Base-by-base conservation (phyloP, 257 asterid genomes). In the Solanum rostratum region DNA sequence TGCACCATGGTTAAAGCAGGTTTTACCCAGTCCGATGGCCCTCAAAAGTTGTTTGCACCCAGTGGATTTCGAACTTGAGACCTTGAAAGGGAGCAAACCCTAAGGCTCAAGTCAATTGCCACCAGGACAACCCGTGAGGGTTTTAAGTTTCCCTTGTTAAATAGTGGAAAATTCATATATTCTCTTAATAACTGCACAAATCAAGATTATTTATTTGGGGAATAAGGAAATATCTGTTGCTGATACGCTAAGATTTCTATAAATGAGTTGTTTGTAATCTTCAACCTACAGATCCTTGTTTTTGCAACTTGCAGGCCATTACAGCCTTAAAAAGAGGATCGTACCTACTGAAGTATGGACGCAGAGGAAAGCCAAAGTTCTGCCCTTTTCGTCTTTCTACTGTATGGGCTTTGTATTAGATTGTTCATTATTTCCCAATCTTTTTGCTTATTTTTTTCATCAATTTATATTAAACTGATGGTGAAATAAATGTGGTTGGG, bases 291-390 rank as follows among this genome's bases (percentile, higher is more conserved):
- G 18, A 41, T 73, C 62, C 65, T 84, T 85, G 85, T 19, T 79
- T 41, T 82, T 74, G 46, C 71, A n/a, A 74, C 41, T 29, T 86
- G 66, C 92, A 93, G 97, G 95, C 95, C 79, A 92, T 91, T 59
- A 91, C 88, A 87, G 91, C 91, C 85, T 83, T 93, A 59, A 92
- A 93, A 82, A 91, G 89, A 85, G 96, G 95, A 80, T 87, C 96
- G 29, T 90, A 90, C 88, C 92, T 93, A 79, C 90, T 92, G 82
- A 93, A 93, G 90, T 92, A 92, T 87, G 95, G 97, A 69, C 89
- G 94, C 76, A 91, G 90, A 92, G 95, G 97, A 66, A 93, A 93
- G 80, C 97, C 97, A 18, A 92, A 92, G 86, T 93, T 92, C 84
- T 92, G 93, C 87, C 96, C 93, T 52, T 93, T 93, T 83, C 94